Conservation (phyloP, 768 basidiomycete genomes). For the Tulasnella sp. region DNA sequence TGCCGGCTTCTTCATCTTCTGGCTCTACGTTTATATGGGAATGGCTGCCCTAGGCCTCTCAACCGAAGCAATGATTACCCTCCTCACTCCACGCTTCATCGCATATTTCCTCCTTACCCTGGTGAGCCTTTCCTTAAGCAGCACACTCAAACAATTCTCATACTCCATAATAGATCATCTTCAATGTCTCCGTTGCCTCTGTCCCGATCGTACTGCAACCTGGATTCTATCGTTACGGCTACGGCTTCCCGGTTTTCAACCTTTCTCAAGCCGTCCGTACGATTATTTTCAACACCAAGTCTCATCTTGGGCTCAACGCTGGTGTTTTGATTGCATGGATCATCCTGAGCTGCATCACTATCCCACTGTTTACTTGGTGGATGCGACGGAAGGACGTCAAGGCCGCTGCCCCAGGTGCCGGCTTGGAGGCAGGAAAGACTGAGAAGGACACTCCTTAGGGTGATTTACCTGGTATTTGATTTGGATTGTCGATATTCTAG, state of each 20-base stretch:
- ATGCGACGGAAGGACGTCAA: background rate
- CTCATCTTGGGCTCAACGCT: conserved; percentile 30
- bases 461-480: too few relatives aligned
- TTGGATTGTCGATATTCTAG: too few relatives aligned
- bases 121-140: background rate
- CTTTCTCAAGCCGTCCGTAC: conserved; percentile 48
- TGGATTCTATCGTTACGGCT: conserved; percentile 24
- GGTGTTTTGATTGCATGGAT: conserved; percentile 29
- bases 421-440: too few relatives aligned
- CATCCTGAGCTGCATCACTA: background rate
- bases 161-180: conserved; percentile 40
- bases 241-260: conserved; percentile 52
- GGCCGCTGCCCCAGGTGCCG: too few relatives aligned
- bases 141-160: conserved; percentile 18
- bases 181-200: conserved; percentile 32
- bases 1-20: conserved; percentile 30
- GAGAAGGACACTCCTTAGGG: too few relatives aligned
- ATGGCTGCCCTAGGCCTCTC: conserved; percentile 28
- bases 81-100: conserved; percentile 28
- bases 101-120: conserved; percentile 27
- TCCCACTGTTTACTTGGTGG: conserved; percentile 7
- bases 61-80: conserved; percentile 28
- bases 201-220: conserved; percentile 40
- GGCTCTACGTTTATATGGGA: conserved; percentile 26
- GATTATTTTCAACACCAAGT: conserved; percentile 52